A percentile compares a stretch with the other conserved stretches of the same genome.
Evolutionary conservation across 2,329 filamentous ascomycete species (phyloP).

Genomic region (Aspergillus phoenicis): DNA sequence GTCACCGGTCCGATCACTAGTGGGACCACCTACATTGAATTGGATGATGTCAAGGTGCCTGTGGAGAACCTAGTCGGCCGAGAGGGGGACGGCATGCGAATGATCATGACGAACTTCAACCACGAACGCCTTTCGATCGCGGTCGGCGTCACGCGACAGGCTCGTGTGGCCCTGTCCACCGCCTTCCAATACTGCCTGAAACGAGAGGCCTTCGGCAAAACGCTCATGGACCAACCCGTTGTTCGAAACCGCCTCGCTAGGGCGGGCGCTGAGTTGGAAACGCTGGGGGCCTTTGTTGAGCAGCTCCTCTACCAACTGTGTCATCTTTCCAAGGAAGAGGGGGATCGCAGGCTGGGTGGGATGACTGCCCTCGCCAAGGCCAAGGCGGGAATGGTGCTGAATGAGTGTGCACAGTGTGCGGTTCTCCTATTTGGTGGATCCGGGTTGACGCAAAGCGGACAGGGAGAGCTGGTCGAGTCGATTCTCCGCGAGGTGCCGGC

Average conservation of each 20-base stretch:
- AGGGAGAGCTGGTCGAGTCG: constrained; percentile 71
- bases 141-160: constrained; percentile 64
- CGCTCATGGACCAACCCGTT: constrained; percentile 72
- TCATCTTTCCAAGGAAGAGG: constrained; percentile 55
- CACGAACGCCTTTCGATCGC: constrained; percentile 72
- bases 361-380: constrained; percentile 73
- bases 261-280: constrained; percentile 68
- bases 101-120: constrained; percentile 80
- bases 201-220: constrained; percentile 68
- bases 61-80: constrained; percentile 69
- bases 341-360: constrained; percentile 63
- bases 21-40: constrained; percentile 74
- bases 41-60: constrained; percentile 74
- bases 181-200: constrained; percentile 67
- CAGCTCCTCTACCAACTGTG: constrained; percentile 70
- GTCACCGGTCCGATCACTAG: constrained; percentile 66
- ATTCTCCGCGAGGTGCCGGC: constrained; percentile 67
- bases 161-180: constrained; percentile 61
- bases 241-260: constrained; percentile 74
- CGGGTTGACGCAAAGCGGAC: constrained; percentile 67
- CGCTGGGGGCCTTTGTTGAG: constrained; percentile 72
- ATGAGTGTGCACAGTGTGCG: constrained; percentile 70
- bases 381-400: constrained; percentile 69
- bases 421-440: constrained; percentile 74
- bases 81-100: constrained; percentile 72